A percentile compares a stretch with the other conserved stretches of the same genome.
phyloP scores from a whole-genome alignment of 345 rosid genomes.

The Chamaenerion angustifolium region DNA sequence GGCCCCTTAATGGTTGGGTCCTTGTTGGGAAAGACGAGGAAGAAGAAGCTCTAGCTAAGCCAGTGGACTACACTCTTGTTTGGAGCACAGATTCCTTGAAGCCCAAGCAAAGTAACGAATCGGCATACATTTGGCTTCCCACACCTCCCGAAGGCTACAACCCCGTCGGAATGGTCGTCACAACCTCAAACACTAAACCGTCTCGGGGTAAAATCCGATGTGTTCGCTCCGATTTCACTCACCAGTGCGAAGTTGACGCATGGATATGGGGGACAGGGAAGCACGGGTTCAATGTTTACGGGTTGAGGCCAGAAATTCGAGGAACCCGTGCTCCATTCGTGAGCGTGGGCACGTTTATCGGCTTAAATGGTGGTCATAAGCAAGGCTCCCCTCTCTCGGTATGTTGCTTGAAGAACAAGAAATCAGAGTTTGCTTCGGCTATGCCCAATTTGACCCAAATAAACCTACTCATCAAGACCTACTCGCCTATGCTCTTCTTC shows the following conservation, averaged over 20 bases:
- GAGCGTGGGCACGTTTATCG: constrained; percentile 45
- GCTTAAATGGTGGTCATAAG: constrained; percentile 10
- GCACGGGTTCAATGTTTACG: constrained; percentile 26
- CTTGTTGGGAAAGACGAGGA: constrained; percentile 42
- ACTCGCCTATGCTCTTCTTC: constrained; percentile 49
- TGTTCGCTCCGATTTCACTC: constrained; percentile 55
- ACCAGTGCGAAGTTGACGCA: constrained; percentile 28
- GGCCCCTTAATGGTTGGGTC: constrained; percentile 9
- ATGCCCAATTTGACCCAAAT: constrained; percentile 57
- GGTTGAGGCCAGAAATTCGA: constrained; percentile 30
- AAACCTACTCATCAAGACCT: constrained; percentile 27
- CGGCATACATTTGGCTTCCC: constrained; percentile 68
- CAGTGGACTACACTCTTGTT: constrained; percentile 61
- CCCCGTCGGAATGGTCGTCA: constrained; percentile 47
- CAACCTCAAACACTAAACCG: constrained; percentile 52
- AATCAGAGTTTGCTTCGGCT: constrained; percentile 17
- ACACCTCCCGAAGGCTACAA: constrained; percentile 52
- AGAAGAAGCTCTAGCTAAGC: constrained; percentile 22
- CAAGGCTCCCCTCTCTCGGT: constrained; percentile 10
- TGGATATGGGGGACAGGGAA: constrained; percentile 48
- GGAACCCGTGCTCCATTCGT: constrained; percentile 43
- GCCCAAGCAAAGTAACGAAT: constrained; percentile 42
- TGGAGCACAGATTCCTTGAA: constrained; percentile 53
- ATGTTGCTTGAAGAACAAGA: constrained; percentile 49
- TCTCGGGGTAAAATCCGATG: constrained; percentile 46